phyloP scores from a whole-genome alignment of 2,329 filamentous ascomycete species.

The Cordyceps tenuipes region DNA sequence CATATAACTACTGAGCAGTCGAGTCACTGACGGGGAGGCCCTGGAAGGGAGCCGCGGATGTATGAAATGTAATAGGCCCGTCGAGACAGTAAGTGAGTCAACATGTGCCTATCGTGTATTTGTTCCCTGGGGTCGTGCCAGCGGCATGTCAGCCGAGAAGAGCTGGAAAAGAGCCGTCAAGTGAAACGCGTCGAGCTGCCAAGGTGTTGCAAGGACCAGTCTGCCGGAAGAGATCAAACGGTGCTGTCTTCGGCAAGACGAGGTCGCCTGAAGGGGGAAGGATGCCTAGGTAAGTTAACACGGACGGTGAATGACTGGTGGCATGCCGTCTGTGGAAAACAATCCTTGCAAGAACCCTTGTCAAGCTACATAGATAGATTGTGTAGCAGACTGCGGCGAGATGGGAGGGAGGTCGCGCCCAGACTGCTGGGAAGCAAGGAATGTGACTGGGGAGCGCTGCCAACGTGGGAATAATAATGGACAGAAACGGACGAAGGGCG shows the following conservation, averaged over 20 bases:
- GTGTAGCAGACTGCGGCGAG: background rate
- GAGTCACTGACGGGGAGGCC: background rate
- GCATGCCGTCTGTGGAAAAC: background rate
- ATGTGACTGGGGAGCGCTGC: background rate
- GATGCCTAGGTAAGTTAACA: background rate
- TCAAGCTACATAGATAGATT: background rate
- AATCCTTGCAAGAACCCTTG: slow-evolving; percentile 1
- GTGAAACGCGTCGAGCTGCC: background rate
- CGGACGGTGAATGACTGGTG: background rate
- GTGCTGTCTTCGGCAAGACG: background rate
- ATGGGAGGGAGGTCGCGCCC: background rate
- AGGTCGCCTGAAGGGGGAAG: slow-evolving; percentile 4
- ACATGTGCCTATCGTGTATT: background rate
- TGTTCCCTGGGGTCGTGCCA: background rate
- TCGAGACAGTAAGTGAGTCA: background rate
- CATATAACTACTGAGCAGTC: background rate
- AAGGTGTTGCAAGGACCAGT: background rate
- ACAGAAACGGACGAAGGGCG: background rate
- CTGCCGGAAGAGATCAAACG: background rate
- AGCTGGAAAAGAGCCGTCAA: background rate
- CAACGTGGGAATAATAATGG: background rate
- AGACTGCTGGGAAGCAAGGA: background rate
- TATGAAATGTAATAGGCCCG: background rate
- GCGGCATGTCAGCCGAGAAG: background rate
- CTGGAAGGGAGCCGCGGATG: background rate